Evolutionary conservation across 2,329 filamentous ascomycete genomes (phyloP).

Genomic region (Ambrosiella cleistominuta): DNA sequence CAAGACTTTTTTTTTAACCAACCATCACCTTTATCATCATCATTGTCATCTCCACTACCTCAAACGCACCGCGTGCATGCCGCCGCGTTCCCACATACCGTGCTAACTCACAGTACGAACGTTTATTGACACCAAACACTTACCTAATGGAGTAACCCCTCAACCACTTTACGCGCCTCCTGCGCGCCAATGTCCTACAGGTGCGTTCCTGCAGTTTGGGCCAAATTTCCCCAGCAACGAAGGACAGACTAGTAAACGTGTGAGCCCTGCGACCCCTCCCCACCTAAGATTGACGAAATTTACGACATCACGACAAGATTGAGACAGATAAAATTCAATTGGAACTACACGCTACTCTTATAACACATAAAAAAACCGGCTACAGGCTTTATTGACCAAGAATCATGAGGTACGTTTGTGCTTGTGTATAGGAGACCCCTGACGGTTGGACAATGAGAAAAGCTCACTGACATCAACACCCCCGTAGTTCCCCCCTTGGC

Average conservation of each 20-base stretch:
- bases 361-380: not conserved
- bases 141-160: not conserved
- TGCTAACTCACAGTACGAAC: not conserved
- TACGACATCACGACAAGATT: too few species aligned
- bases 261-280: too few species aligned
- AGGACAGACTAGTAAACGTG: not conserved
- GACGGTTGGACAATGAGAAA: too few species aligned
- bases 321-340: too few species aligned
- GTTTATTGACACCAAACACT: not conserved
- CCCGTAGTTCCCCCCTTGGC: conserved; percentile 46
- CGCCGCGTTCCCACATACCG: not conserved
- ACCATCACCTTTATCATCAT: too few species aligned
- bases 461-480: too few species aligned
- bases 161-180: conserved; percentile 23
- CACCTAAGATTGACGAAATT: too few species aligned
- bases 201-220: conserved; percentile 5
- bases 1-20: too few species aligned
- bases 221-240: conserved; percentile 10
- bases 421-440: not conserved
- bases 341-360: too few species aligned
- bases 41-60: too few species aligned
- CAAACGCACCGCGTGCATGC: too few species aligned
- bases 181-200: conserved; percentile 2
- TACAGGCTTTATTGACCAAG: not conserved
- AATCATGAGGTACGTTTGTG: not conserved